Base-by-base conservation (phyloP, 176 grass and related monocot species). In the Microstegium vimineum region DNA sequence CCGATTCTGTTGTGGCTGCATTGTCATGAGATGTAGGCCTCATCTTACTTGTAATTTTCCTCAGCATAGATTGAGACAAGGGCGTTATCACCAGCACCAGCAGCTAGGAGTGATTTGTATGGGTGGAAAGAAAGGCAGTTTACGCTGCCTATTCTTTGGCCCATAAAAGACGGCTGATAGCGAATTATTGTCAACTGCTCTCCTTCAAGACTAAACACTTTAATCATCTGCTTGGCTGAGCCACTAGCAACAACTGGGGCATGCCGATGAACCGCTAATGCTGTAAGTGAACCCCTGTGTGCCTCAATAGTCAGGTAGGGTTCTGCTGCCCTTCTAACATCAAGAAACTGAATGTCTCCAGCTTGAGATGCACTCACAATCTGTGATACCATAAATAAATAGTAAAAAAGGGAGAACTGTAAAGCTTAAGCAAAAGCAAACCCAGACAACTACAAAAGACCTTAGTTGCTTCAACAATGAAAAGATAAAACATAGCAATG, bases 101-200 rank as follows among this genome's bases (percentile, higher is more conserved):
- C 89, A 12, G 85, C 83, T 74, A 99, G 67, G 35, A 96, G 91
- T 61, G 89, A 80, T 71, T 90, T 96, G 83, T 90, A 88, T 26
- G 87, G 93, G 74, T 99, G 97, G 78, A 99, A 99, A 75, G 91
- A 85, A 60, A 99, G 89, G 74, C 93, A 94, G 33, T 91, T 94
- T 32, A 92, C 87, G 64, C 87, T 83, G 56, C 93, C 87, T 90
- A 90, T 94, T 80, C 85, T 90, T 79, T 92, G 93, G 42, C 78
- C 90, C 85, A 94, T 90, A 71, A 94, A 94, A 78, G 93, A 90
- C 18, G 93, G 85, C 49, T 86, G 88, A 62, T 94, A 92, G 25
- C 93, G 87, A 73, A 94, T 92, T 25, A 86, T 70, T 4, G 82
- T 83, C 75, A 94, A 36, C 70, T 81, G 87, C 62, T 94, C 87